Evolutionary conservation across 1,139 yeast genomes (phyloP).

Genomic region (Pneumocystis jirovecii): DNA sequence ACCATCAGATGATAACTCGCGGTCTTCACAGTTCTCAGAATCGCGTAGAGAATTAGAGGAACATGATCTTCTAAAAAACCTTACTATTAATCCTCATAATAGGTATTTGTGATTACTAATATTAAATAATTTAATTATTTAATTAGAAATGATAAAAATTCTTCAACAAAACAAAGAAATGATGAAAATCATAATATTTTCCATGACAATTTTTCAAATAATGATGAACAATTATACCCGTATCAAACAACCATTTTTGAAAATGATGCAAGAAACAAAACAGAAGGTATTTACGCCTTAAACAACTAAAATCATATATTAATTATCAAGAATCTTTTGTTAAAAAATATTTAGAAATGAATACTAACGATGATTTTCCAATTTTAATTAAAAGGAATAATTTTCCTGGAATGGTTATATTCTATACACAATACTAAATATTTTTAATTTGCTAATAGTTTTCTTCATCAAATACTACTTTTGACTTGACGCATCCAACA

Average conservation of each 20-base stretch:
- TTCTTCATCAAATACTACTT: slow-evolving; percentile 4
- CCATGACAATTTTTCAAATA: background rate
- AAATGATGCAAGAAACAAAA: background rate
- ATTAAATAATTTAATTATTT: background rate
- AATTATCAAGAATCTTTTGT: background rate
- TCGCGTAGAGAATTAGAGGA: background rate
- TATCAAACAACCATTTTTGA: background rate
- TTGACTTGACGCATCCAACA: background rate
- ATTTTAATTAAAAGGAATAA: slow-evolving; percentile 26
- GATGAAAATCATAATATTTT: background rate
- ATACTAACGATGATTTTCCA: slow-evolving; percentile 30
- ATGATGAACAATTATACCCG: background rate
- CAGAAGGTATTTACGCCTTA: background rate
- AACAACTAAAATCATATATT: background rate
- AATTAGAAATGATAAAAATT: background rate
- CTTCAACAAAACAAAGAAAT: background rate
- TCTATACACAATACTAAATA: background rate
- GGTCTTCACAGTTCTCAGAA: background rate
- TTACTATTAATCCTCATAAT: background rate
- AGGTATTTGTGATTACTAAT: background rate
- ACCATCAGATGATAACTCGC: background rate
- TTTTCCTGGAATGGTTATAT: background rate
- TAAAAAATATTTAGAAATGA: slow-evolving; percentile 19
- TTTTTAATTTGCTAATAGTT: background rate
- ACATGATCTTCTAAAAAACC: background rate